Conservation (phyloP, 176 grass and related monocot species). For the Oryza rufipogon region DNA sequence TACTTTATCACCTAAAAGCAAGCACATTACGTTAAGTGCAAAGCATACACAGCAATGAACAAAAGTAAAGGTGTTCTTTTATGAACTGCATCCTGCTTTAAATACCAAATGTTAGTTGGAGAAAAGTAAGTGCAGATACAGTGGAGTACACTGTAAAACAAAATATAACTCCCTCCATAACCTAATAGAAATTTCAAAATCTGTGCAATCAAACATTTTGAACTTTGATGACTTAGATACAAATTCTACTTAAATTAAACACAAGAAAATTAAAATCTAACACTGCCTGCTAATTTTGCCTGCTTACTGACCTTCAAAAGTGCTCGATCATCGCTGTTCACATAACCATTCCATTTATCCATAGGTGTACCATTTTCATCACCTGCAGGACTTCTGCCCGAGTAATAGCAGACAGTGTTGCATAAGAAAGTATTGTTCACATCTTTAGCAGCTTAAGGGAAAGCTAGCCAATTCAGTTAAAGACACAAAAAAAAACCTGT, state of each 20-base stretch:
- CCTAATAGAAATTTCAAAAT: slow-evolving; percentile 10
- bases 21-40: slow-evolving; percentile 31
- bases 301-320: slow-evolving; percentile 76
- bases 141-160: slow-evolving; percentile 22
- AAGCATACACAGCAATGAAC: slow-evolving; percentile 6
- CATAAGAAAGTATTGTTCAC: slow-evolving; percentile 16
- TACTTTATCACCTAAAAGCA: slow-evolving; percentile 76
- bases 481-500: slow-evolving; percentile 53
- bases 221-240: slow-evolving; percentile 18
- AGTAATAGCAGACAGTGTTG: slow-evolving; percentile 25
- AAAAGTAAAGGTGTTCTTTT: not conserved
- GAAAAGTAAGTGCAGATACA: not conserved
- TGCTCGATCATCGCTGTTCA: slow-evolving; percentile 83
- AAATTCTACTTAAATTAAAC: not conserved
- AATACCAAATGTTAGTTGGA: not conserved
- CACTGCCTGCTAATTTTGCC: not conserved
- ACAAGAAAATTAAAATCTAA: not conserved
- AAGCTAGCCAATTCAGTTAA: slow-evolving; percentile 30
- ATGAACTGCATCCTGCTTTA: not conserved
- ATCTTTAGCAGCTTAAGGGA: slow-evolving; percentile 26
- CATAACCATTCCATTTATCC: slow-evolving; percentile 76
- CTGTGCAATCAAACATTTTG: not conserved
- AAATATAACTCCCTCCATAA: not conserved
- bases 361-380: slow-evolving; percentile 45
- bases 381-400: slow-evolving; percentile 51